Conservation (phyloP, 345 rosid genomes). For the Sonneratia alba region DNA sequence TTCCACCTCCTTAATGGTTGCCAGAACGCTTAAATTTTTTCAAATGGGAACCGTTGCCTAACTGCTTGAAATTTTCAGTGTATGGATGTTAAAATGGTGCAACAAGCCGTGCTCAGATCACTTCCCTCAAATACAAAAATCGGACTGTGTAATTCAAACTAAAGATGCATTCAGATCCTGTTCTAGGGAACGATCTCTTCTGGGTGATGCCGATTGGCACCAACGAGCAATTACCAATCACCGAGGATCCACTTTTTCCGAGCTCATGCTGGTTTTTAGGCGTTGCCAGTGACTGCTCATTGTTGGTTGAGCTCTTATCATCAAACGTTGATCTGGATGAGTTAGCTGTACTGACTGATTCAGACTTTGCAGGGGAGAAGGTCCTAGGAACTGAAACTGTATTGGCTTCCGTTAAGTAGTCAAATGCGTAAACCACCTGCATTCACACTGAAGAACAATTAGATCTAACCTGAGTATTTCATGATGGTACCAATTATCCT, state of each 20-base stretch:
- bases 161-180: too few relatives aligned
- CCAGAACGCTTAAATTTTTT: too few relatives aligned
- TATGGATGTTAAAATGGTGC: too few relatives aligned
- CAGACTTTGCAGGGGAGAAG: conserved; percentile 29
- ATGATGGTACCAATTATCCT: not conserved
- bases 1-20: too few relatives aligned
- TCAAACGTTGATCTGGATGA: conserved; percentile 22
- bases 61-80: too few relatives aligned
- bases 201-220: too few relatives aligned
- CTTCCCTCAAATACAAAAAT: too few relatives aligned
- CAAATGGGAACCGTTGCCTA: too few relatives aligned
- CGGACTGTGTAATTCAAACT: too few relatives aligned
- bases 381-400: conserved; percentile 15
- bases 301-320: not conserved
- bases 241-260: not conserved
- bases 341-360: conserved; percentile 21
- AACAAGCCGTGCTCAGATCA: too few relatives aligned
- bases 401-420: conserved; percentile 24
- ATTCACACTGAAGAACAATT: conserved; percentile 2
- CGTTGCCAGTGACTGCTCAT: not conserved
- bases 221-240: too few relatives aligned
- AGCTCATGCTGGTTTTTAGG: not conserved
- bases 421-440: conserved; percentile 43
- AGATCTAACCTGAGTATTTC: not conserved
- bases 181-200: not conserved